Evolutionary conservation across 2,329 filamentous ascomycete genomes (phyloP).

Genomic region (Aspergillus hortae): DNA sequence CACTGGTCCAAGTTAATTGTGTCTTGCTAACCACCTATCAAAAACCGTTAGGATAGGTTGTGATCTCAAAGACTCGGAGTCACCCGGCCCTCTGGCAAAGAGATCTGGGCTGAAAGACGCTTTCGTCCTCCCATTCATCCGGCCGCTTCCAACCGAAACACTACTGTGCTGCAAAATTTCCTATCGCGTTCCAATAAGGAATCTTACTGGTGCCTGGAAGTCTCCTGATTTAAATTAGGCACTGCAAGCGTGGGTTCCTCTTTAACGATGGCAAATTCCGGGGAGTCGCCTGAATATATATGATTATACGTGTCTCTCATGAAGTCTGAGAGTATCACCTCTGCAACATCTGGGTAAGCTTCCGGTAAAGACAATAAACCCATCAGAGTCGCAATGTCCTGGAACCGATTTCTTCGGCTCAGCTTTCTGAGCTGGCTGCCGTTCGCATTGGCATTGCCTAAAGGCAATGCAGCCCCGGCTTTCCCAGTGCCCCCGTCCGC

Average conservation of each 20-base stretch:
- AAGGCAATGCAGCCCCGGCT: constrained; percentile 3
- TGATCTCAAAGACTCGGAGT: no score
- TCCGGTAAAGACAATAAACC: background rate
- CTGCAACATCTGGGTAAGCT: background rate
- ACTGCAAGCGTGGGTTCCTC: no score
- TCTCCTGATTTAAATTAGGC: no score
- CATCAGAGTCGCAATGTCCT: constrained; percentile 10
- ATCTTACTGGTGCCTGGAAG: background rate
- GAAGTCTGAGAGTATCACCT: background rate
- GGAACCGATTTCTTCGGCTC: constrained; percentile 11
- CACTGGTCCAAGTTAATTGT: no score
- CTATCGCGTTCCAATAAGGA: background rate
- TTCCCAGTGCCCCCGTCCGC: background rate
- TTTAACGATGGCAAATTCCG: background rate
- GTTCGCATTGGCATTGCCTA: constrained; percentile 14
- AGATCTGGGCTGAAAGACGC: background rate
- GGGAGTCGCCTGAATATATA: background rate
- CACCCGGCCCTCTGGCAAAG: no score
- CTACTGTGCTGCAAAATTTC: background rate
- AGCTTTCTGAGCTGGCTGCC: constrained; percentile 12
- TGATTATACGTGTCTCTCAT: background rate
- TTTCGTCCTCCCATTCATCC: background rate
- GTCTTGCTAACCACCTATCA: no score
- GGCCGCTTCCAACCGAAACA: background rate
- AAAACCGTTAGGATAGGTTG: no score